Percentiles rank a stretch among this genome's conserved stretches.
Conservation (phyloP, 2,329 filamentous ascomycete genomes). For the Ustulina deusta region DNA sequence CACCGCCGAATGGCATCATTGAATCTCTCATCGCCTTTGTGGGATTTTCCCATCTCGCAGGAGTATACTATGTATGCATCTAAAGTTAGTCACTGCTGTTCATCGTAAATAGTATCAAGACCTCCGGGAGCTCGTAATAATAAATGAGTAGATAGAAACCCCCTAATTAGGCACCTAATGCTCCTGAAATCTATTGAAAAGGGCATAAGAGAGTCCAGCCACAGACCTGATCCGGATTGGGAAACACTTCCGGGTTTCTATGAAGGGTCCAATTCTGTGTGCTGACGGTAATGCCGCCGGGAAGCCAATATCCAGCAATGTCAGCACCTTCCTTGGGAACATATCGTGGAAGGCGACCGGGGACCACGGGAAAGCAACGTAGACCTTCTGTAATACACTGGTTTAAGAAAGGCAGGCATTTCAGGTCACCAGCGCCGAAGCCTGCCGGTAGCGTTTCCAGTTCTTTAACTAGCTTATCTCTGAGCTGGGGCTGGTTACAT, state of each 20-base stretch:
- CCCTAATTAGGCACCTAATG: not conserved
- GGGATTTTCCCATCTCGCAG: conserved; percentile 54
- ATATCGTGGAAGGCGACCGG: conserved; percentile 55
- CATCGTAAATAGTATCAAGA: not conserved
- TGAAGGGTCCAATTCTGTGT: conserved; percentile 63
- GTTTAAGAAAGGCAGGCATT: conserved; percentile 56
- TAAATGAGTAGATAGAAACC: not conserved
- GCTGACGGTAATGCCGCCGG: conserved; percentile 54
- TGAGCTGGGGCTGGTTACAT: conserved; percentile 49
- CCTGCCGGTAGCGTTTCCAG: conserved; percentile 24
- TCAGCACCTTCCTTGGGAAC: conserved; percentile 56
- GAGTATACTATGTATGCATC: conserved; percentile 43
- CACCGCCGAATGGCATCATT: conserved; percentile 65
- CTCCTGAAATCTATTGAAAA: not conserved
- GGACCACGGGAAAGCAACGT: conserved; percentile 57
- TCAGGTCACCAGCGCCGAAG: conserved; percentile 52
- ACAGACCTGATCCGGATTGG: conserved; percentile 51
- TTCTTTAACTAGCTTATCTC: conserved; percentile 52
- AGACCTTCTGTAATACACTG: conserved; percentile 60
- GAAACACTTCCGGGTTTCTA: conserved; percentile 56
- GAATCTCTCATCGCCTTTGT: conserved; percentile 58
- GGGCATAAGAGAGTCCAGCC: not conserved
- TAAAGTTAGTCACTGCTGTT: not conserved
- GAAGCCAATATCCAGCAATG: conserved; percentile 56
- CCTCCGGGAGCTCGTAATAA: not conserved